Conservation (phyloP, 257 asterid genomes). For the Petrea volubilis region DNA sequence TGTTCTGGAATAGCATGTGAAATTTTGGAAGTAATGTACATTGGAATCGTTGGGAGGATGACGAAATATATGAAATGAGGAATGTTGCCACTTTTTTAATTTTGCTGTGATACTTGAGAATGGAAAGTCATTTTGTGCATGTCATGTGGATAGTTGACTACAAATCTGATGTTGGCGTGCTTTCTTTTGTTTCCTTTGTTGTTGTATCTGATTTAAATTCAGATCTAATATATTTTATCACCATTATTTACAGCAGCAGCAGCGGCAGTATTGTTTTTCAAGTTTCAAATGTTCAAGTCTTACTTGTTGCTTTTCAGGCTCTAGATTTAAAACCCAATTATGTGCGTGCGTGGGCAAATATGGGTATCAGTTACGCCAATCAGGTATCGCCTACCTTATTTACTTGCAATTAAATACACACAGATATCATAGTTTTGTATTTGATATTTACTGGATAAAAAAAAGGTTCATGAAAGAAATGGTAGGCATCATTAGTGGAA, state of each 20-base stretch:
- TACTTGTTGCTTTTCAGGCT: slow-evolving; percentile 60
- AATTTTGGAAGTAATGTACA: no score
- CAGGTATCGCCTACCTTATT: slow-evolving; percentile 89
- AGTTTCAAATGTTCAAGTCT: slow-evolving; percentile 3
- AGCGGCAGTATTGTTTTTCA: slow-evolving; percentile 10
- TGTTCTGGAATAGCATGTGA: not conserved
- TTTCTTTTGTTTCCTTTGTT: not conserved
- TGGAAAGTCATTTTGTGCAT: not conserved
- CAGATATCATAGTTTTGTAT: no score
- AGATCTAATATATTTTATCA: not conserved
- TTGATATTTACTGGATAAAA: slow-evolving; percentile 10
- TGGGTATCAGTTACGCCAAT: slow-evolving; percentile 99
- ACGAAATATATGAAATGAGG: no score
- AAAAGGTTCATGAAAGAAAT: not conserved
- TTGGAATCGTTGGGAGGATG: no score
- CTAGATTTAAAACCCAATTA: slow-evolving; percentile 94
- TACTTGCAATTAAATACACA: no score
- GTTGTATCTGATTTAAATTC: not conserved
- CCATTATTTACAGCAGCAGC: no score
- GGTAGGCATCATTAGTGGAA: slow-evolving; percentile 1
- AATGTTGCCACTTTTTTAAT: not conserved
- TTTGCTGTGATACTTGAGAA: no score
- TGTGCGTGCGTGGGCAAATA: slow-evolving; percentile 99
- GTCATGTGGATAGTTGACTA: not conserved
- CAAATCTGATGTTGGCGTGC: not conserved